Evolutionary conservation across 2,329 filamentous ascomycete genomes (phyloP), one percentile per base, ranked within the genome.

Genomic region (Stachybotrys elegans): DNA sequence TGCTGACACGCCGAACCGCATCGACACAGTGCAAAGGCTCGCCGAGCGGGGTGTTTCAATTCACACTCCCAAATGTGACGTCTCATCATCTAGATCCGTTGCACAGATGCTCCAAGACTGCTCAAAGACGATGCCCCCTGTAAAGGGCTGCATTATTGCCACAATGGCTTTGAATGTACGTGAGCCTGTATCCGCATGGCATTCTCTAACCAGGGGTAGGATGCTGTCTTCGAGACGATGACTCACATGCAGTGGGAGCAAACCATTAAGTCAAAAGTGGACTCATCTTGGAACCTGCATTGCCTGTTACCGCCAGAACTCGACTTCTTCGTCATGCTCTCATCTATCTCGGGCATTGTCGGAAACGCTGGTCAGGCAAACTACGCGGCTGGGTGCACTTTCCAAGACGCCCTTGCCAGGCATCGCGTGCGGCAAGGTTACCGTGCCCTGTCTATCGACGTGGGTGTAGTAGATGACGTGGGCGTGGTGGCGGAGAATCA

Each of bases 301-400:
- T 32, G 27, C 5, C 38, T 47, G 1, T 25, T 51, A 1, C 34
- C 40, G 0, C 19, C 8, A 4, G 37, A 49, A 0, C 42, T 69
- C 0, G 65, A 69, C 45, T 67, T 73, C 52, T 72, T 68, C 46
- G 43, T 63, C 23, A 50, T 62, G 45, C 47, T 65, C 1, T 63
- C 64, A 3, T 71, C 68, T 7, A 42, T 64, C 23, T 53, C 56
- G 1, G 61, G 61, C 11, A 48, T 67, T 8, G 40, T 63, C 2
- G 68, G 65, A 1, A 55, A 59, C 17, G 48, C 56, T 3, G 54
- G 51, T 0, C 68, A 71, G 35, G 57, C 59, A 27, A 70, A 69
- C 47, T 74, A 75, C 48, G 50, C 63, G 0, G 61, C 63, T 0
- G 62, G 56, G 14, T 55, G 57, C 37, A 50, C 57, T 1, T 67